Conservation (phyloP, 164 flowering plant species). For the Dillenia turbinata region DNA sequence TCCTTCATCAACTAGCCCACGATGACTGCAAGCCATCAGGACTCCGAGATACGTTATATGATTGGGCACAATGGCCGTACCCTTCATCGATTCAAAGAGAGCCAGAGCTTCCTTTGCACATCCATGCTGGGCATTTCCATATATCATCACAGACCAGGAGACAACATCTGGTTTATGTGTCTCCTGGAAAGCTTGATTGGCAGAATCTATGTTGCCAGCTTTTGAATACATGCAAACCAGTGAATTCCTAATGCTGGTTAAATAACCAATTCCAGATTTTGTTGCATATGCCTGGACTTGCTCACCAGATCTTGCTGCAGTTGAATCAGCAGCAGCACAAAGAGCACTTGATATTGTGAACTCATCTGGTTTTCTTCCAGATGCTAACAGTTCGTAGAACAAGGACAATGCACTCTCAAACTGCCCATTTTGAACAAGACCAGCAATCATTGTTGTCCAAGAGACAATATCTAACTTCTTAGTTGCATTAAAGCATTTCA, state of each 20-base stretch:
- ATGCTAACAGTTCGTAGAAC: conserved; percentile 31
- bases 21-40: conserved; percentile 65
- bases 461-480: conserved; percentile 41
- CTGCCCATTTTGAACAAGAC: conserved; percentile 35
- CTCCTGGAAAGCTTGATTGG: conserved; percentile 37
- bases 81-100: conserved; percentile 43
- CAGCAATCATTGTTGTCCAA: conserved; percentile 55
- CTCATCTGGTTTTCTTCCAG: conserved; percentile 39
- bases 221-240: conserved; percentile 61
- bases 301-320: conserved; percentile 39
- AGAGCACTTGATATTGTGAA: conserved; percentile 41
- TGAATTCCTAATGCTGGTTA: conserved; percentile 34
- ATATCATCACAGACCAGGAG: conserved; percentile 56
- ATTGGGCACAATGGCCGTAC: conserved; percentile 37
- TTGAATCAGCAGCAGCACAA: conserved; percentile 51
- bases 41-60: conserved; percentile 46
- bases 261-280: conserved; percentile 33
- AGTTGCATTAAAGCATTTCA: conserved; percentile 40
- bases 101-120: conserved; percentile 39
- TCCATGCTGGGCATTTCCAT: conserved; percentile 58
- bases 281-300: conserved; percentile 49
- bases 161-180: conserved; percentile 30
- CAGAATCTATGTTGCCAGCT: conserved; percentile 47
- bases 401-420: conserved; percentile 36
- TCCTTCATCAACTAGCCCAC: conserved; percentile 64